phyloP scores from a whole-genome alignment of 1,139 yeast genomes.

The Debaryomyces psychrophilus region DNA sequence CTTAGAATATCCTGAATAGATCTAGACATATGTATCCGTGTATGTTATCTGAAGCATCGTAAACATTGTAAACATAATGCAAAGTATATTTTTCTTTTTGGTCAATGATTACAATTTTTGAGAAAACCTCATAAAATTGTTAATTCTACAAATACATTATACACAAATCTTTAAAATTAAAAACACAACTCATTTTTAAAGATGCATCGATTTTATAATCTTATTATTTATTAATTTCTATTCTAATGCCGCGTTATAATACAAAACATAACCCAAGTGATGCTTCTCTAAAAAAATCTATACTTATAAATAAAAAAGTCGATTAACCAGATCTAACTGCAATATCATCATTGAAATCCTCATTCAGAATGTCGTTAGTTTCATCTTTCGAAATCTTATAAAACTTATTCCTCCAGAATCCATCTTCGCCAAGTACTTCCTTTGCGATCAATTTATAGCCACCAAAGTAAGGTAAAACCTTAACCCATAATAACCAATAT shows the following conservation, averaged over 20 bases:
- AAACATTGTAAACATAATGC: too few species aligned
- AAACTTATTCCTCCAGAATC: slow-evolving; percentile 74
- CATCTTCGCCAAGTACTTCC: slow-evolving; percentile 68
- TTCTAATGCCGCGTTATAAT: background rate
- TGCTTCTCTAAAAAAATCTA: background rate
- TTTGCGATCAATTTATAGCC: slow-evolving; percentile 61
- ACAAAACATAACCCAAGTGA: background rate
- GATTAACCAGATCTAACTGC: slow-evolving; percentile 41
- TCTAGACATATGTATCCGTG: too few species aligned
- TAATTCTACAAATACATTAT: background rate
- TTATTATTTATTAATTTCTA: background rate
- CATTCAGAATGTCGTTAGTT: slow-evolving; percentile 11
- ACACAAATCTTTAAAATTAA: background rate
- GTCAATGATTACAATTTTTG: background rate
- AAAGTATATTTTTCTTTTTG: background rate
- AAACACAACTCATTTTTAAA: background rate
- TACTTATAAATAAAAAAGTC: background rate
- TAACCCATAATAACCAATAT: slow-evolving; percentile 74
- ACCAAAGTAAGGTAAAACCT: slow-evolving; percentile 58
- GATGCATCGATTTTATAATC: background rate
- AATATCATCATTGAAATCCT: slow-evolving; percentile 12
- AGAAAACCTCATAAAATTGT: background rate
- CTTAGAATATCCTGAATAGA: too few species aligned
- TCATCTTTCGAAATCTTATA: slow-evolving; percentile 40
- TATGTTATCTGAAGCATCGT: too few species aligned